Evolutionary conservation across 352 stramenopile species (phyloP).

Genomic region (Globisporangium abappressorium): DNA sequence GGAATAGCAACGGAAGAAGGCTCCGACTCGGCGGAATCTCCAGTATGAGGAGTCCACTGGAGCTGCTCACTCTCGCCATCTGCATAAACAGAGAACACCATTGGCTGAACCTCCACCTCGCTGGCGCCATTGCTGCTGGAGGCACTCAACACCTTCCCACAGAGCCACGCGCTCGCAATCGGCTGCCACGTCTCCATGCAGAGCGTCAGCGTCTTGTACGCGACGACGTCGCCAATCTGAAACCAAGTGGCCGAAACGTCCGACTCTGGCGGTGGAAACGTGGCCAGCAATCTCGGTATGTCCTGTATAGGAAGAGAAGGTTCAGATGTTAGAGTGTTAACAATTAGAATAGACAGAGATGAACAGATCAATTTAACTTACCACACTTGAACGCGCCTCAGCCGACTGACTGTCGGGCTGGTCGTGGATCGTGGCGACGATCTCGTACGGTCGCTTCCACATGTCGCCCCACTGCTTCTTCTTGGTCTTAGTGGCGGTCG

Average conservation of each 20-base stretch:
- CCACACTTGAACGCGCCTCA: not conserved
- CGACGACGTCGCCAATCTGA: conserved; percentile 47
- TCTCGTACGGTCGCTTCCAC: conserved; percentile 81
- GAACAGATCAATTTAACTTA: not conserved
- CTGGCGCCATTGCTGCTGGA: not conserved
- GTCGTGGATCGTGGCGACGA: conserved; percentile 59
- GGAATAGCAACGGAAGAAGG: not conserved
- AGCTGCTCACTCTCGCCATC: conserved; percentile 8
- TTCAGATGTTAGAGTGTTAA: not conserved
- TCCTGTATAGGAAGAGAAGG: conserved; percentile 18
- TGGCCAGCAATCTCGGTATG: conserved; percentile 26
- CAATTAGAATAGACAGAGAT: not conserved
- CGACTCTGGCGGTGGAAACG: conserved; percentile 22
- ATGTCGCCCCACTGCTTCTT: conserved; percentile 39
- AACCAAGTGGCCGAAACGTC: conserved; percentile 16
- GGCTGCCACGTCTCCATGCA: conserved; percentile 80
- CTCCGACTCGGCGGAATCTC: not conserved
- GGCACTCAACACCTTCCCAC: conserved; percentile 31
- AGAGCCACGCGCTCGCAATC: conserved; percentile 64
- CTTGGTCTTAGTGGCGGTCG: conserved; percentile 4
- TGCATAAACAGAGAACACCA: conserved; percentile 1
- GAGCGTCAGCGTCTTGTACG: conserved; percentile 73
- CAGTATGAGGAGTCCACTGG: conserved; percentile 11
- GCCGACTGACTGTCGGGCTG: conserved; percentile 11
- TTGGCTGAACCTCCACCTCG: not conserved